Conservation (phyloP, 2,329 filamentous ascomycete species). For the Colletotrichum theobromicola region DNA sequence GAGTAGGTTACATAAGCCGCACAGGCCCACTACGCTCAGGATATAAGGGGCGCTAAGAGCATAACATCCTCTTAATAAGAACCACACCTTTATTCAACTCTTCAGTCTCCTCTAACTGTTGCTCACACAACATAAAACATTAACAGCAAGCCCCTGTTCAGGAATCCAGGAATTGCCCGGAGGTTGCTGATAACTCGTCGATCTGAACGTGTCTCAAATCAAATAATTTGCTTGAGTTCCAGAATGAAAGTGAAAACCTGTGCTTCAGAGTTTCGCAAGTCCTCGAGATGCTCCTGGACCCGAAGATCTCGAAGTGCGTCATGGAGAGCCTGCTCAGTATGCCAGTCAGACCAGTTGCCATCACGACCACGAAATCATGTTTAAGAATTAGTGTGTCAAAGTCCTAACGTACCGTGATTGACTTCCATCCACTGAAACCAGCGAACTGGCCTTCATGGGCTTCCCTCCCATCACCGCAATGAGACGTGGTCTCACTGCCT, state of each 20-base stretch:
- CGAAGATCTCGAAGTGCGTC: not conserved
- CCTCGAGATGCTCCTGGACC: not conserved
- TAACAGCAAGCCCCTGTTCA: not conserved
- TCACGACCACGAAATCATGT: not conserved
- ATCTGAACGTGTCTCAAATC: not conserved
- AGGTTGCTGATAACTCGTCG: not conserved
- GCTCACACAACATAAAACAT: not conserved
- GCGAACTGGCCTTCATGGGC: not conserved
- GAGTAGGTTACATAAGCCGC: no score
- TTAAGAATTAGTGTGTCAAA: not conserved
- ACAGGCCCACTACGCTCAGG: no score
- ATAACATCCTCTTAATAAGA: no score
- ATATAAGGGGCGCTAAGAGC: no score
- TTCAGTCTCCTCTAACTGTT: no score
- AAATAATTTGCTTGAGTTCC: not conserved
- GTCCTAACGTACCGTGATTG: not conserved
- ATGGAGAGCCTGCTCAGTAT: not conserved
- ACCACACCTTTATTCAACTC: no score
- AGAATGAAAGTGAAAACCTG: not conserved
- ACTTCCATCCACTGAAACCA: conserved; percentile 5
- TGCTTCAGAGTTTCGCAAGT: not conserved
- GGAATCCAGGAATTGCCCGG: not conserved
- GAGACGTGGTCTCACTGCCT: not conserved
- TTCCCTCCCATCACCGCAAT: not conserved
- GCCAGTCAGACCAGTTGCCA: not conserved